phyloP scores from a whole-genome alignment of 2,329 filamentous ascomycete genomes.

The Penicillium thymicola region DNA sequence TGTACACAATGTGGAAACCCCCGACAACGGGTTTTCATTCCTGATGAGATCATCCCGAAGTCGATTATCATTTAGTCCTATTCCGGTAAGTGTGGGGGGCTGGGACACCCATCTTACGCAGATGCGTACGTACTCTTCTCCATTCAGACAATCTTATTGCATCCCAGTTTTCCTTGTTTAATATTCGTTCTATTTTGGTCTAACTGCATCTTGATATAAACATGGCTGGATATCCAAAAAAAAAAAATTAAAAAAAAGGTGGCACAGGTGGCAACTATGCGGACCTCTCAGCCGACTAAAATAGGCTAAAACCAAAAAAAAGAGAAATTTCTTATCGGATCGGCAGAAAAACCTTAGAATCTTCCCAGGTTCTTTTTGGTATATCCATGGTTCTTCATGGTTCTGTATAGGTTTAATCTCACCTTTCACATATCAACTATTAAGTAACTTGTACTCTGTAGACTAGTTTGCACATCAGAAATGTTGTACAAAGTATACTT shows the following conservation, averaged over 20 bases:
- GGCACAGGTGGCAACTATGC: background rate
- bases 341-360: background rate
- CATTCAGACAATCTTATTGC: background rate
- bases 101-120: conserved; percentile 3
- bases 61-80: conserved; percentile 4
- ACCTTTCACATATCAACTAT: background rate
- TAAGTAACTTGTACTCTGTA: background rate
- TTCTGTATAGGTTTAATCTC: background rate
- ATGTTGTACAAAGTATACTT: background rate
- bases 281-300: background rate
- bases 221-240: background rate
- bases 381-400: background rate
- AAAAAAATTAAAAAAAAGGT: background rate
- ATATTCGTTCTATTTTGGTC: background rate
- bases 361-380: background rate
- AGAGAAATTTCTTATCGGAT: background rate
- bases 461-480: background rate
- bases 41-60: conserved; percentile 4
- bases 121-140: conserved; percentile 7
- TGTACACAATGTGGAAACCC: background rate
- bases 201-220: background rate
- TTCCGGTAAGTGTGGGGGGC: conserved; percentile 1
- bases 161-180: background rate
- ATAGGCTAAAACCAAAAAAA: background rate
- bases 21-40: conserved; percentile 4